Conservation (phyloP, 257 asterid species). For the Przewalskia tangutica region DNA sequence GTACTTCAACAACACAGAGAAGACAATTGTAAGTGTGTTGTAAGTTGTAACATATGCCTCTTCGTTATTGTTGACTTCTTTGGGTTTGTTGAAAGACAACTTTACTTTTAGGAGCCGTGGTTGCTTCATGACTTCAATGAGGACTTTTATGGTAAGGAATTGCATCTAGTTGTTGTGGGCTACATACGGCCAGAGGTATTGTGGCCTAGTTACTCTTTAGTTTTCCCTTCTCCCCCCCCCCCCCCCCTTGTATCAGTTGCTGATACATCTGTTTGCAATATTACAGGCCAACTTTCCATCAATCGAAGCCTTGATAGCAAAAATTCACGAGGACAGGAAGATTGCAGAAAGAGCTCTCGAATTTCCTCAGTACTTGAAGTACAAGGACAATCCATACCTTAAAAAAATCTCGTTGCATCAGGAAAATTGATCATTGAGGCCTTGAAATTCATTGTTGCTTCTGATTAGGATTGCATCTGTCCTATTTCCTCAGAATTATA, state of each 20-base stretch:
- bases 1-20: constrained; percentile 79
- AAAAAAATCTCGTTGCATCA: constrained; percentile 15
- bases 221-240: no score
- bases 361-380: constrained; percentile 43
- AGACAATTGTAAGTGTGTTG: constrained; percentile 66
- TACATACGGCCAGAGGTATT: constrained; percentile 86
- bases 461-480: neutral
- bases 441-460: neutral
- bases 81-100: neutral
- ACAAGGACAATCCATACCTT: constrained; percentile 52
- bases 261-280: neutral
- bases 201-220: neutral
- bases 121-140: constrained; percentile 75
- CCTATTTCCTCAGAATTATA: neutral
- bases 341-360: constrained; percentile 72
- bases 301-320: constrained; percentile 62
- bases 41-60: neutral
- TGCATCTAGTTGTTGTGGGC: constrained; percentile 73
- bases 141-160: constrained; percentile 79
- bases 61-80: neutral
- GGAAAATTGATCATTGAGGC: constrained; percentile 3
- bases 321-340: constrained; percentile 58
- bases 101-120: constrained; percentile 79
- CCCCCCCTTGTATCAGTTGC: neutral
- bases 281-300: constrained; percentile 60